Conservation (phyloP, 1,284 basidiomycete genomes). For the Heterobasidion parviporum region DNA sequence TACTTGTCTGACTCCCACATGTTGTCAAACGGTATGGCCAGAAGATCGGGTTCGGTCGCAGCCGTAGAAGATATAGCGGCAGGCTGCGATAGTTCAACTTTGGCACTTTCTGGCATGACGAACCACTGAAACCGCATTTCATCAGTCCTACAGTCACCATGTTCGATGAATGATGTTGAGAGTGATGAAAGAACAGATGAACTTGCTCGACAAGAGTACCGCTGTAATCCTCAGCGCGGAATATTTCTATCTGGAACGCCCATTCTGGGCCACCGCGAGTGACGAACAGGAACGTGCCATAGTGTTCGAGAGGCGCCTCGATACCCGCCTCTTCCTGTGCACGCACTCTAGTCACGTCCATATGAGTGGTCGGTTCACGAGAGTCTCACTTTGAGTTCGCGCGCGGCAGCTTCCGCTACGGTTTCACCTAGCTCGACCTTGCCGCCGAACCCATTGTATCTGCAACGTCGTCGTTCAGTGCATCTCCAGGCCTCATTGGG, state of each 20-base stretch:
- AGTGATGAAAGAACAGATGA: background rate
- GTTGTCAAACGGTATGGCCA: conserved; percentile 39
- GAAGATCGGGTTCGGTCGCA: conserved; percentile 10
- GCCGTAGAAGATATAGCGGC: background rate
- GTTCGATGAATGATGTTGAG: conserved; percentile 1
- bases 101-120: conserved; percentile 17
- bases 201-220: conserved; percentile 55
- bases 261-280: conserved; percentile 34
- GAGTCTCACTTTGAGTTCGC: conserved; percentile 52
- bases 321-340: conserved; percentile 74
- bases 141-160: conserved; percentile 36
- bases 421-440: conserved; percentile 63
- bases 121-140: conserved; percentile 71
- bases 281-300: conserved; percentile 56
- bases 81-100: background rate
- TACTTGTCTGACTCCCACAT: conserved; percentile 63
- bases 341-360: background rate
- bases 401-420: conserved; percentile 46
- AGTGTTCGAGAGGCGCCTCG: conserved; percentile 44
- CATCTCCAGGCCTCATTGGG: background rate
- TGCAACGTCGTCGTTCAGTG: conserved; percentile 16
- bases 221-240: conserved; percentile 42
- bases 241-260: conserved; percentile 64
- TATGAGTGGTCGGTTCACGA: background rate
- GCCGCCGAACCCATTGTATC: conserved; percentile 70